These are phyloP conservation scores for Heliamphora pulchella DNA, from an alignment of 179 eudicot species.

Conservation along the genomic window DNA sequence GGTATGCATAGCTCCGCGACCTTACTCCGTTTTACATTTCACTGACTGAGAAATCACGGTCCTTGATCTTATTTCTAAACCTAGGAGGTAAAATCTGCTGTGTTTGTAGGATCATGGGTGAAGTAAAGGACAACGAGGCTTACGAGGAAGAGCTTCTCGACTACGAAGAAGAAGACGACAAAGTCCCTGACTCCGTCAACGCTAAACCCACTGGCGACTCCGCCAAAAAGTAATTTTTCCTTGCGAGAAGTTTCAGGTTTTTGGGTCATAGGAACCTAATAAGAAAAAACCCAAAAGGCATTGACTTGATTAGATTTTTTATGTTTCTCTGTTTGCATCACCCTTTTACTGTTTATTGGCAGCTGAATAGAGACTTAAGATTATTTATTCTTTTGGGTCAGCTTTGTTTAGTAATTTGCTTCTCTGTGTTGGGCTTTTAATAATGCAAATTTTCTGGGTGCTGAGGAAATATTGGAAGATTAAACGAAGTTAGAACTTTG, in stretches of 20 bases:
- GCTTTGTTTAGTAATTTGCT: neutral
- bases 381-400: neutral
- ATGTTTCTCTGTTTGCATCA: neutral
- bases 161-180: slow-evolving; percentile 94
- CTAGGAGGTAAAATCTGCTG: neutral
- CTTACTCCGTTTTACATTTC: neutral
- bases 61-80: neutral
- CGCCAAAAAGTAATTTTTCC: slow-evolving; percentile 56
- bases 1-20: slow-evolving; percentile 2
- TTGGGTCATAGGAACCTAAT: no score
- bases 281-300: neutral
- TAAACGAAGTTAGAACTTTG: neutral
- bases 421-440: neutral
- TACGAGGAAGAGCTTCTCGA: slow-evolving; percentile 98
- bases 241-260: no score
- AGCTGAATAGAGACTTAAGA: neutral
- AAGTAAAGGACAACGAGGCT: slow-evolving; percentile 73
- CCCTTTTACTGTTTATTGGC: neutral
- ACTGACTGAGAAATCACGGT: neutral
- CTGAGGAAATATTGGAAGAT: neutral
- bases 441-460: neutral
- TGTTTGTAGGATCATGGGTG: slow-evolving; percentile 49
- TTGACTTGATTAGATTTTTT: neutral
- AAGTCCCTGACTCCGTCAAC: slow-evolving; percentile 66
- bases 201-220: slow-evolving; percentile 74